Conservation (phyloP, 495 filamentous ascomycete species). For the Xylaria intraflava region DNA sequence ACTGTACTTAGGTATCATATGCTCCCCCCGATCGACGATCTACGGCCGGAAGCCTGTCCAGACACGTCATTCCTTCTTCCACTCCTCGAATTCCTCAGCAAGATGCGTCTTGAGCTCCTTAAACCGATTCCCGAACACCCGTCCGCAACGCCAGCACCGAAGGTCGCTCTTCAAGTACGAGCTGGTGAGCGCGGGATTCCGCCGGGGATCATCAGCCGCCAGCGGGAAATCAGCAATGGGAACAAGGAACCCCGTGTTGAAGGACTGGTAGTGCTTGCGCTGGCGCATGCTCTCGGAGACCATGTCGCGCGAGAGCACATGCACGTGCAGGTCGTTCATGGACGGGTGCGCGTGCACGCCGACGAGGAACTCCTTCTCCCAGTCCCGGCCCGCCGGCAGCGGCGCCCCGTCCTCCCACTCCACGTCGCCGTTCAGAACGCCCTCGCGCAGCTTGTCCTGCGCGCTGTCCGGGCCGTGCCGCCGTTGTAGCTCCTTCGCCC, state of each 20-base stretch:
- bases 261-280: slow-evolving; percentile 87
- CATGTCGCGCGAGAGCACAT: slow-evolving; percentile 73
- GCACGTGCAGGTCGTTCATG: slow-evolving; percentile 90
- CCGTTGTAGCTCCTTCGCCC: slow-evolving; percentile 69
- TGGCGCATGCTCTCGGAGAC: slow-evolving; percentile 64
- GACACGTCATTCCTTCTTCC: slow-evolving; percentile 58
- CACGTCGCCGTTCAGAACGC: slow-evolving; percentile 52
- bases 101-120: slow-evolving; percentile 72
- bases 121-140: slow-evolving; percentile 66
- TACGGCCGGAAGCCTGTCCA: background rate
- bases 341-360: slow-evolving; percentile 84
- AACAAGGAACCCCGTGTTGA: slow-evolving; percentile 82
- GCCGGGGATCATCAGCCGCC: slow-evolving; percentile 50
- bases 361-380: slow-evolving; percentile 64
- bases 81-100: slow-evolving; percentile 69
- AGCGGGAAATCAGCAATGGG: slow-evolving; percentile 76
- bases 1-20: no score
- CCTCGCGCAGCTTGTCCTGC: slow-evolving; percentile 50
- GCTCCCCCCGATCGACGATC: background rate
- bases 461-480: slow-evolving; percentile 57
- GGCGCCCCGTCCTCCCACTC: slow-evolving; percentile 35
- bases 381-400: slow-evolving; percentile 68
- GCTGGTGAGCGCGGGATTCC: slow-evolving; percentile 46
- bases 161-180: slow-evolving; percentile 59
- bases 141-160: slow-evolving; percentile 80